phyloP scores from a whole-genome alignment of 345 rosid species.

The Microcos paniculata region DNA sequence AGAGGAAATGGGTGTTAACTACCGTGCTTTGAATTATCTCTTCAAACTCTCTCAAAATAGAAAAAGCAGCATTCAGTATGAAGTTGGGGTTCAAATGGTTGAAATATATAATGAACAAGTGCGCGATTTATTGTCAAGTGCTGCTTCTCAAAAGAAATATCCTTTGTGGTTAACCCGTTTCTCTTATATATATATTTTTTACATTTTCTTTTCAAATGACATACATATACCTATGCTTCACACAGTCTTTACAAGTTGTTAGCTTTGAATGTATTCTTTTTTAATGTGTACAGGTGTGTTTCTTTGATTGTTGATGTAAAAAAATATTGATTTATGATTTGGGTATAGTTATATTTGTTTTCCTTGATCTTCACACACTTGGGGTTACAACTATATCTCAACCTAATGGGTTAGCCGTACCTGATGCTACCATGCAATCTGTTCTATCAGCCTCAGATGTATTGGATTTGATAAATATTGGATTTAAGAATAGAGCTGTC shows the following conservation, averaged over 20 bases:
- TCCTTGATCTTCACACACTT: slow-evolving; percentile 75
- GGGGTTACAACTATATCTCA: slow-evolving; percentile 58
- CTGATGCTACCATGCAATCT: slow-evolving; percentile 83
- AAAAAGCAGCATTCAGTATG: slow-evolving; percentile 48
- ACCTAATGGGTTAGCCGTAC: slow-evolving; percentile 77
- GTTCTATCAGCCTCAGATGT: slow-evolving; percentile 78
- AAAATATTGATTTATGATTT: neutral
- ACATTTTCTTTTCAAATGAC: neutral
- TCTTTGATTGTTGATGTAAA: neutral
- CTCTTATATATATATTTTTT: neutral
- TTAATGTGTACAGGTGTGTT: slow-evolving; percentile 7
- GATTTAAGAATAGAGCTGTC: slow-evolving; percentile 71
- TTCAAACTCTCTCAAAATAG: slow-evolving; percentile 66
- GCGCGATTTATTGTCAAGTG: slow-evolving; percentile 61
- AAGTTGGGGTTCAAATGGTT: slow-evolving; percentile 79
- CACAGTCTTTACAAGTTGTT: neutral
- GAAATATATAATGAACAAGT: slow-evolving; percentile 96
- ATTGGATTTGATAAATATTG: slow-evolving; percentile 65
- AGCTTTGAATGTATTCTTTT: neutral
- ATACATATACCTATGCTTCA: neutral
- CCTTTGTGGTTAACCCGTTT: slow-evolving; percentile 37
- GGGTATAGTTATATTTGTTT: slow-evolving; percentile 25
- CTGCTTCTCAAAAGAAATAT: slow-evolving; percentile 73
- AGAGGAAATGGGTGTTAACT: slow-evolving; percentile 91
- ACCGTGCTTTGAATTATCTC: slow-evolving; percentile 78